Conservation (phyloP, 179 eudicot species). For the Actinidia arguta region DNA sequence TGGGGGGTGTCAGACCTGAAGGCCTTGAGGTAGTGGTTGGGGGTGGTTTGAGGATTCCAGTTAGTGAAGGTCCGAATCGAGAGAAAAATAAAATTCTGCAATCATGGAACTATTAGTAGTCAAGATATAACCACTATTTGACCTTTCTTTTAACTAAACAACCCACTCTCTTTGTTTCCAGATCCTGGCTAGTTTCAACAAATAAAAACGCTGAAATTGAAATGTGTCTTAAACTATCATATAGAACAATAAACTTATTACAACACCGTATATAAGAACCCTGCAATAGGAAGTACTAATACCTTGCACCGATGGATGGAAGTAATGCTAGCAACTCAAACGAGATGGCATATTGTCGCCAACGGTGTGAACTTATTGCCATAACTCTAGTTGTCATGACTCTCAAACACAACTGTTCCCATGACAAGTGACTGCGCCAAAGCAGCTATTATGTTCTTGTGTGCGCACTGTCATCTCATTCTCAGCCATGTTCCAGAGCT, state of each 20-base stretch:
- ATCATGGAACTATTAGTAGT: too few relatives aligned
- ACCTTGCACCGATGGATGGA: background rate
- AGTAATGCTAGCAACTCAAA: background rate
- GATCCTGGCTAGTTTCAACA: slow-evolving; percentile 3
- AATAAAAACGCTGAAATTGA: background rate
- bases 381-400: slow-evolving; percentile 85
- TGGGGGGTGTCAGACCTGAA: background rate
- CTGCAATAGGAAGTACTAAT: background rate
- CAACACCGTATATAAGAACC: background rate
- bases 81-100: background rate
- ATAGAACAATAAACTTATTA: background rate
- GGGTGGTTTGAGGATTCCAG: too few relatives aligned
- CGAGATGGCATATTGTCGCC: background rate
- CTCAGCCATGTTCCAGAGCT: slow-evolving; percentile 93
- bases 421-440: slow-evolving; percentile 61
- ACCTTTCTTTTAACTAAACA: background rate
- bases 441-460: slow-evolving; percentile 69
- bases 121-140: background rate
- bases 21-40: too few relatives aligned
- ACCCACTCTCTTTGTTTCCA: background rate
- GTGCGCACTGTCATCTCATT: slow-evolving; percentile 89
- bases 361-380: slow-evolving; percentile 54
- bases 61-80: too few relatives aligned
- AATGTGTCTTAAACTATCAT: background rate
- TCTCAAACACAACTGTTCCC: slow-evolving; percentile 84